These are phyloP conservation scores for Macadamia integrifolia DNA, from an alignment of 164 flowering plant species.

Conservation along the genomic window DNA sequence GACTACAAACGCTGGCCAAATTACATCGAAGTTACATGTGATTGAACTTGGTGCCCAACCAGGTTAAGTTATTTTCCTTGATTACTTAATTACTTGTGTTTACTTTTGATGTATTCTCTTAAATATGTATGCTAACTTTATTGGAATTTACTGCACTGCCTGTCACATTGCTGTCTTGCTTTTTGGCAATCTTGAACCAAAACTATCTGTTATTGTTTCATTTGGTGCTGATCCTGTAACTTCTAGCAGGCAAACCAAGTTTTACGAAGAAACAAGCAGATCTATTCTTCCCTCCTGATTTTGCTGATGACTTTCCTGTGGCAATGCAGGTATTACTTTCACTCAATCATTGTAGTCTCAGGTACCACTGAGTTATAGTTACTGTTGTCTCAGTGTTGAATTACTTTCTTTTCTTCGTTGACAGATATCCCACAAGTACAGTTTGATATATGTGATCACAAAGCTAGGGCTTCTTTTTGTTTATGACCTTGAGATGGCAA, in stretches of 20 bases:
- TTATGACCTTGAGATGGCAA: slow-evolving; percentile 92
- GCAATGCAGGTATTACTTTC: slow-evolving; percentile 81
- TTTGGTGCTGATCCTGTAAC: not conserved
- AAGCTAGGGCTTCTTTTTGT: slow-evolving; percentile 97
- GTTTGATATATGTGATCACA: slow-evolving; percentile 92
- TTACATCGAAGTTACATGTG: slow-evolving; percentile 85
- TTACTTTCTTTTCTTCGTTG: slow-evolving; percentile 13
- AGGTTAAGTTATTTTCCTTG: slow-evolving; percentile 31
- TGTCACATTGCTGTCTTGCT: not conserved
- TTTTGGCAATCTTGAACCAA: not conserved
- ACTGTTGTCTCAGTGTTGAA: not conserved
- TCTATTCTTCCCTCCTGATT: slow-evolving; percentile 98
- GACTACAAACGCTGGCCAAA: slow-evolving; percentile 83
- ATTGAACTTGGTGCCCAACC: slow-evolving; percentile 99
- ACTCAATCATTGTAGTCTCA: not conserved
- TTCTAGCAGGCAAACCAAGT: slow-evolving; percentile 72
- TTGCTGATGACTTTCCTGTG: slow-evolving; percentile 98
- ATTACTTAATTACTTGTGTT: not conserved
- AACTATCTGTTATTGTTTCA: not conserved
- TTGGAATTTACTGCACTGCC: not conserved
- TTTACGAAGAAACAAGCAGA: slow-evolving; percentile 97
- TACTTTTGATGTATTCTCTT: not conserved
- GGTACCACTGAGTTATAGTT: not conserved
- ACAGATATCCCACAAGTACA: slow-evolving; percentile 89
- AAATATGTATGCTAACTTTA: not conserved